Conservation (phyloP, 306 rosid species). For the Inga oerstediana region DNA sequence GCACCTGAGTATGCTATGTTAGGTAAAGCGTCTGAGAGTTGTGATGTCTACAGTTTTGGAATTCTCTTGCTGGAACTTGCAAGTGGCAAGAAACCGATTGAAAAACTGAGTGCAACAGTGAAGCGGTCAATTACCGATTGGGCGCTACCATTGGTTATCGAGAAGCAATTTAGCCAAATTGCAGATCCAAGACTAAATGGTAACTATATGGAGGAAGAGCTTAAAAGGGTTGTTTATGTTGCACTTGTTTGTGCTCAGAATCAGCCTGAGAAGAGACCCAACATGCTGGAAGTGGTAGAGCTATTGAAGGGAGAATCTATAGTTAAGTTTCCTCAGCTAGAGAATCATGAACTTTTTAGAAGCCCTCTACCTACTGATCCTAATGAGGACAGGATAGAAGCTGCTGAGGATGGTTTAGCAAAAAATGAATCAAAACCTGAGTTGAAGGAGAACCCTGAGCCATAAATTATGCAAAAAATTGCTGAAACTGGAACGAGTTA, state of each 20-base stretch:
- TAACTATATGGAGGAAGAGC: conserved; percentile 63
- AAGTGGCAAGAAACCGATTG: conserved; percentile 66
- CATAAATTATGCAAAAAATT: conserved; percentile 4
- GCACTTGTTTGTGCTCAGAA: conserved; percentile 59
- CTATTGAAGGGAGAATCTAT: conserved; percentile 72
- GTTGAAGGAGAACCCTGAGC: conserved; percentile 29
- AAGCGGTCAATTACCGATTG: conserved; percentile 70
- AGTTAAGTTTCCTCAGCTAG: conserved; percentile 56
- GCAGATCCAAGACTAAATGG: conserved; percentile 79
- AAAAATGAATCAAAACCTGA: conserved; percentile 46
- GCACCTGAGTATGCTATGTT: conserved; percentile 88
- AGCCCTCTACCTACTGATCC: conserved; percentile 32
- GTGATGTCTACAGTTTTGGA: conserved; percentile 86
- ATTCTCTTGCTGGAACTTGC: conserved; percentile 83
- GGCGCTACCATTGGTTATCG: conserved; percentile 79
- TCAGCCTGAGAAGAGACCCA: conserved; percentile 71
- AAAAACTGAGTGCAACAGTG: conserved; percentile 43
- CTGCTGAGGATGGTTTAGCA: conserved; percentile 59
- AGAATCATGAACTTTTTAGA: conserved; percentile 62
- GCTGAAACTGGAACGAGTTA: background rate
- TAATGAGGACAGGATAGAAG: conserved; percentile 34
- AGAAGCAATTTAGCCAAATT: conserved; percentile 59
- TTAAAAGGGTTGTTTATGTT: conserved; percentile 64
- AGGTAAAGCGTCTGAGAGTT: conserved; percentile 79
- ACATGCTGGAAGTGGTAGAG: conserved; percentile 79